These are phyloP conservation scores for Alternaria incomplexa DNA, from an alignment of 2,329 filamentous ascomycete genomes.

Conservation along the genomic window DNA sequence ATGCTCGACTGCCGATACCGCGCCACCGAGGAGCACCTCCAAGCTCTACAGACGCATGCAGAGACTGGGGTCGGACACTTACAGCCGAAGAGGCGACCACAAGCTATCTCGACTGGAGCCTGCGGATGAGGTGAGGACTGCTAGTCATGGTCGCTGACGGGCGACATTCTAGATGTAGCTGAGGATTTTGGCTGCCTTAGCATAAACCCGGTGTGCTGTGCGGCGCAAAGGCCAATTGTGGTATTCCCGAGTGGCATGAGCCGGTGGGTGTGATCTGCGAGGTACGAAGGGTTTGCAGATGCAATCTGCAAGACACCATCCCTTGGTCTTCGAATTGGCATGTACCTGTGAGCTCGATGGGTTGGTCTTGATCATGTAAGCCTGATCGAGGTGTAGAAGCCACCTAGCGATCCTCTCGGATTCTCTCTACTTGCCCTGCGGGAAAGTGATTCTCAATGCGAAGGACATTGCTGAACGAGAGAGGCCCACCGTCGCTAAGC, in stretches of 20 bases:
- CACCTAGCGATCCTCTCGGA: not conserved
- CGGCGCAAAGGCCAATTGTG: not conserved
- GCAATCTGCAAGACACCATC: not conserved
- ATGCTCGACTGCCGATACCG: not conserved
- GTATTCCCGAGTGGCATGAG: not conserved
- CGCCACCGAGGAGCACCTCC: not conserved
- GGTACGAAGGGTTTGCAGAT: not conserved
- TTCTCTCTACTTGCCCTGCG: not conserved
- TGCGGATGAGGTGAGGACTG: not conserved
- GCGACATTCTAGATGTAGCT: not conserved
- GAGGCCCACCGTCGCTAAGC: not conserved
- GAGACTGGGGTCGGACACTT: conserved; percentile 2
- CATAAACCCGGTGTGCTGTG: not conserved
- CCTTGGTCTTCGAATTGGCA: not conserved
- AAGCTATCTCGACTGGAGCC: not conserved
- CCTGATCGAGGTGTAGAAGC: not conserved
- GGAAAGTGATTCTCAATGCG: not conserved
- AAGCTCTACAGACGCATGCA: conserved; percentile 3
- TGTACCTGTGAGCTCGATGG: not conserved
- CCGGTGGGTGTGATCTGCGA: not conserved
- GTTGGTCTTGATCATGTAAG: not conserved
- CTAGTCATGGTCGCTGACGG: not conserved
- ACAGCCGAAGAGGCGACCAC: not conserved
- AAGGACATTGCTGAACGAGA: not conserved
- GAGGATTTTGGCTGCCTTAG: not conserved